These are phyloP conservation scores for Talaromyces sp. DNA, from an alignment of 2,329 filamentous ascomycete genomes.

Conservation along the genomic window DNA sequence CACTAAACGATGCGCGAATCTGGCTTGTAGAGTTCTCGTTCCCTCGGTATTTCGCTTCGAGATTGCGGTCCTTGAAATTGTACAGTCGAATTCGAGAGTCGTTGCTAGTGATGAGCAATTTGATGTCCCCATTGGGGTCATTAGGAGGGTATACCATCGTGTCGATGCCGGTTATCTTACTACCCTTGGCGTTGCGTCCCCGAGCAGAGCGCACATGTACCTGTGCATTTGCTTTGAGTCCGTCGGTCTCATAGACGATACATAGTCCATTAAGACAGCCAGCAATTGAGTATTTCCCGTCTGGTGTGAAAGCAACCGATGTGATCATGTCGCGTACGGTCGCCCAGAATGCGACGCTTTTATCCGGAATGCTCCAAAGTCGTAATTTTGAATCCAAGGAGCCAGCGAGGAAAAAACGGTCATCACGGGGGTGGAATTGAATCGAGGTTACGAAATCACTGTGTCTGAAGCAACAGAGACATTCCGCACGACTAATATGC, in stretches of 20 bases:
- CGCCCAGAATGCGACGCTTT: constrained; percentile 78
- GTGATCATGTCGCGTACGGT: constrained; percentile 84
- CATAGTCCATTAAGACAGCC: constrained; percentile 82
- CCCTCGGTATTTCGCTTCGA: constrained; percentile 87
- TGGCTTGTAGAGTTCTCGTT: constrained; percentile 88
- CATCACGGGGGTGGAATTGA: constrained; percentile 88
- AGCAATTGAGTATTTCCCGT: constrained; percentile 84
- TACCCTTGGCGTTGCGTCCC: constrained; percentile 91
- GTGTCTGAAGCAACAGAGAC: constrained; percentile 89
- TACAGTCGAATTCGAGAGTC: constrained; percentile 90
- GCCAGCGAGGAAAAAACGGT: constrained; percentile 93
- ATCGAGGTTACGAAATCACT: constrained; percentile 94
- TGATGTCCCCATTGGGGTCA: constrained; percentile 63
- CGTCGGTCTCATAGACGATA: constrained; percentile 89
- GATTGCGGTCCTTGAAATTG: constrained; percentile 74
- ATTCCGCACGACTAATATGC: constrained; percentile 82
- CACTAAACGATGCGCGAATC: constrained; percentile 83
- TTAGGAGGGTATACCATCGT: constrained; percentile 61
- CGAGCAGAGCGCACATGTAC: constrained; percentile 90
- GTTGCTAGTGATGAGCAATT: constrained; percentile 88
- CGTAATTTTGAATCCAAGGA: constrained; percentile 84
- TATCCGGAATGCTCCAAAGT: constrained; percentile 96
- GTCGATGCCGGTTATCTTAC: constrained; percentile 94
- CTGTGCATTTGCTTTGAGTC: constrained; percentile 76
- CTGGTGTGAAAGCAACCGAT: constrained; percentile 87